These are phyloP conservation scores for Coemansia sp. DNA, from an alignment of 192 early-diverging fungal genomes.

Conservation along the genomic window DNA sequence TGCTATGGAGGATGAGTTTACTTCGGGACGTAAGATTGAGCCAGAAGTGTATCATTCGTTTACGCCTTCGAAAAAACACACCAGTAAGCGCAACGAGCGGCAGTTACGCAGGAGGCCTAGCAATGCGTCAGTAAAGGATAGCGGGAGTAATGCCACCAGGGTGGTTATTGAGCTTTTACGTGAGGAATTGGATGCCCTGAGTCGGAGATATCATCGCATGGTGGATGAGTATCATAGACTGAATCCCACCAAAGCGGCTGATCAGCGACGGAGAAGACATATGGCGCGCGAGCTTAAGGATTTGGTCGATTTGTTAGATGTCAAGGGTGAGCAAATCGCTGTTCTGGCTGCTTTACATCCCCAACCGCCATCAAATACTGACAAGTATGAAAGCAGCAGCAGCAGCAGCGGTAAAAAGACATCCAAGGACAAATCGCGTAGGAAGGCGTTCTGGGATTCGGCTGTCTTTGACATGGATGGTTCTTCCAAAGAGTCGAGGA, in stretches of 20 bases:
- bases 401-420: neutral
- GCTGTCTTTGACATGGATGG: neutral
- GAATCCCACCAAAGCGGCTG: slow-evolving; percentile 20
- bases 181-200: slow-evolving; percentile 50
- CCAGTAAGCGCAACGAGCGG: neutral
- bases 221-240: slow-evolving; percentile 34
- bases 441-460: neutral
- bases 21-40: neutral
- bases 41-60: slow-evolving; percentile 19
- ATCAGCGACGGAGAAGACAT: slow-evolving; percentile 30
- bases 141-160: neutral
- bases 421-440: neutral
- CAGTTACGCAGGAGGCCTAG: neutral
- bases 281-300: slow-evolving; percentile 54
- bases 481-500: neutral
- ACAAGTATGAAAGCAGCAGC: neutral
- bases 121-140: neutral
- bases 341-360: slow-evolving; percentile 39
- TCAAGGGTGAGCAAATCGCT: slow-evolving; percentile 56
- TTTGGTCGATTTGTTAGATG: slow-evolving; percentile 50
- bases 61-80: slow-evolving; percentile 14
- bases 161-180: slow-evolving; percentile 40
- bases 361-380: neutral
- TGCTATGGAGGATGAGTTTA: slow-evolving; percentile 41
- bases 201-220: slow-evolving; percentile 52